A percentile compares a stretch with the other conserved stretches of the same genome.
These are phyloP conservation scores for Byssochlamys sp. DNA, from an alignment of 2,329 filamentous ascomycete species.

Conservation along the genomic window DNA sequence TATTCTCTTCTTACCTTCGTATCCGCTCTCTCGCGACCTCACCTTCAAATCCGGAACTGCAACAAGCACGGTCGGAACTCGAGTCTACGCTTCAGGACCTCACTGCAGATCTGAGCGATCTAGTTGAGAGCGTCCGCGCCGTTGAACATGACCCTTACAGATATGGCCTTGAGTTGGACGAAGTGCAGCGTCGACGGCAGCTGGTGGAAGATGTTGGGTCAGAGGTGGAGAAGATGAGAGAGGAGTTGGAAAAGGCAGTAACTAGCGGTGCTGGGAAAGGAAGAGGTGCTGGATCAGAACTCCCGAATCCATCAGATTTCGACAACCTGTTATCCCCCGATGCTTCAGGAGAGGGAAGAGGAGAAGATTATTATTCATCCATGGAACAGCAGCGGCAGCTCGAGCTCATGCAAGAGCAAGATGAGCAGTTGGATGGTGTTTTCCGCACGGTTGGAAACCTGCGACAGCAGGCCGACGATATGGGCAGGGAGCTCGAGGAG, in stretches of 20 bases:
- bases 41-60: slow-evolving; percentile 59
- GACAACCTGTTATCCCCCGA: slow-evolving; percentile 31
- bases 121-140: slow-evolving; percentile 74
- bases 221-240: slow-evolving; percentile 81
- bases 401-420: slow-evolving; percentile 89
- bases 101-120: slow-evolving; percentile 76
- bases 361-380: slow-evolving; percentile 59
- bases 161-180: slow-evolving; percentile 74
- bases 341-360: slow-evolving; percentile 33
- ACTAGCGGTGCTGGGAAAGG: slow-evolving; percentile 23
- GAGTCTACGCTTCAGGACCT: slow-evolving; percentile 66
- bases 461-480: slow-evolving; percentile 80
- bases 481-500: slow-evolving; percentile 93
- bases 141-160: slow-evolving; percentile 78
- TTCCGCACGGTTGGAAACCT: slow-evolving; percentile 88
- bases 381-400: slow-evolving; percentile 87
- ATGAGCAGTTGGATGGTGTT: slow-evolving; percentile 82
- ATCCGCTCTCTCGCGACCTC: slow-evolving; percentile 76
- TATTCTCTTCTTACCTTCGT: slow-evolving; percentile 89
- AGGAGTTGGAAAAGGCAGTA: slow-evolving; percentile 60
- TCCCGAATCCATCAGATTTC: slow-evolving; percentile 53
- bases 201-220: slow-evolving; percentile 81
- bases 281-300: slow-evolving; percentile 29
- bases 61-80: slow-evolving; percentile 62
- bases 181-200: slow-evolving; percentile 68